Evolutionary conservation across 495 filamentous ascomycete genomes (phyloP), one percentile per base, ranked within the genome.

Genomic region (Penicillium canescens): DNA sequence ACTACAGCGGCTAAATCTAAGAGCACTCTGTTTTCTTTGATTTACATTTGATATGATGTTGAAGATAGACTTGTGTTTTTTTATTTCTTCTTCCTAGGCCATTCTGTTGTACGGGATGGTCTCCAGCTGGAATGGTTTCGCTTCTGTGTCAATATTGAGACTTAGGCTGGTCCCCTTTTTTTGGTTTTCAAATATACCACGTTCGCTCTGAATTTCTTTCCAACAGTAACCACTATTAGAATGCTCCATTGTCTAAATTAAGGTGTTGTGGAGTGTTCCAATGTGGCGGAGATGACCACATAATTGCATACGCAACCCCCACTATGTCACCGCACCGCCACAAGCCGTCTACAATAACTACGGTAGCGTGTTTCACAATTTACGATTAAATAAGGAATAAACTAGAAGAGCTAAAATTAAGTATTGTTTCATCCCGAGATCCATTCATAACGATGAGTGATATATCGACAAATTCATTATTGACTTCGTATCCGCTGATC

Each of bases 1-100:
- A 65, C 56, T 73, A 66, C 60, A 65, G 61, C 46, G 60, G 59
- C 36, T 70, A 67, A 63, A 37, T 13, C 28, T 31, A 31, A 31
- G 9, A 31, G 28, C 28, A 31, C 47, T 18, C 11, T 49, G 16
- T 42, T 43, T 47, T 44, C 43, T 50, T 39, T 56, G 40, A 47
- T 24, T 7, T 31, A 0, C 6, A 39, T 46, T 42, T 38, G 26
- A 52, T 39, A 37, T 46, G 44, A 16, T 43, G 42, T 57, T 46
- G 54, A 57, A 50, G 37, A 44, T 46, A 57, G 42, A 52, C 49
- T 42, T 9, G 23, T 26, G 36, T 37, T 38, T 54, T 26, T 31
- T 35, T 46, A 13, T 49, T 35, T 24, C 28, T 33, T 51, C 28
- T 35, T 35, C 26, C 13, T 7, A 40, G 42, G 28, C 21, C 28